Evolutionary conservation across 352 stramenopile genomes (phyloP).

Genomic region (Plasmopara muralis): DNA sequence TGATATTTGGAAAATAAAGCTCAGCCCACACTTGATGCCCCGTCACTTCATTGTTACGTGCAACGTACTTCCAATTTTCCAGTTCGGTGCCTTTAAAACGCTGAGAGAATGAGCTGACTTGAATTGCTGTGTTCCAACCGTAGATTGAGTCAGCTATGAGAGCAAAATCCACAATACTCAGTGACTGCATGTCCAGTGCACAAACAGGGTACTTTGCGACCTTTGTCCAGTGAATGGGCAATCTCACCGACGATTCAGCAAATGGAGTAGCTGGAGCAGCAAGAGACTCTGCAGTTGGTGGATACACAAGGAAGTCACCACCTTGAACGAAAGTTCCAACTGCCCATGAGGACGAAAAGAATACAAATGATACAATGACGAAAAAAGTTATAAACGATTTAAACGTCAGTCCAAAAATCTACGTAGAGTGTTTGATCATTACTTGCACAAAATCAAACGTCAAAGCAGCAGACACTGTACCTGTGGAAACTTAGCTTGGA

Average conservation of each 20-base stretch:
- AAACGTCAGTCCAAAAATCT: conserved; percentile 84
- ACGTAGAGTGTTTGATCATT: conserved; percentile 6
- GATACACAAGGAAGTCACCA: conserved; percentile 74
- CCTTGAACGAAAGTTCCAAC: conserved; percentile 83
- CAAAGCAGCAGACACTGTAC: conserved; percentile 11
- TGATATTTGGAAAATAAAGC: conserved; percentile 74
- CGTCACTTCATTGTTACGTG: conserved; percentile 53
- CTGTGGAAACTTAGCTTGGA: conserved; percentile 78
- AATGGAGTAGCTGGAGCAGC: conserved; percentile 16
- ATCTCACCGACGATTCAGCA: conserved; percentile 5
- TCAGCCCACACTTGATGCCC: conserved; percentile 82
- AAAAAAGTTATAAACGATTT: conserved; percentile 83
- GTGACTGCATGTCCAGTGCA: conserved; percentile 46
- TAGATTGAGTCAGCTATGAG: conserved; percentile 81
- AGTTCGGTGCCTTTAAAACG: conserved; percentile 78
- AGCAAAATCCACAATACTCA: conserved; percentile 80
- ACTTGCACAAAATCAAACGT: neutral
- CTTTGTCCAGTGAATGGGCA: conserved; percentile 24
- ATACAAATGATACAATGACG: conserved; percentile 78
- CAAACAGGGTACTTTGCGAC: conserved; percentile 80
- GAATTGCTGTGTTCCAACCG: conserved; percentile 67
- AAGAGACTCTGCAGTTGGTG: conserved; percentile 27
- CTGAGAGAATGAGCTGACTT: conserved; percentile 68
- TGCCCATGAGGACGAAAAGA: conserved; percentile 84
- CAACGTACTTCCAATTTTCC: conserved; percentile 66